Evolutionary conservation across 2,329 filamentous ascomycete genomes (phyloP), one percentile per base, ranked within the genome.

Genomic region (Capronia americana): DNA sequence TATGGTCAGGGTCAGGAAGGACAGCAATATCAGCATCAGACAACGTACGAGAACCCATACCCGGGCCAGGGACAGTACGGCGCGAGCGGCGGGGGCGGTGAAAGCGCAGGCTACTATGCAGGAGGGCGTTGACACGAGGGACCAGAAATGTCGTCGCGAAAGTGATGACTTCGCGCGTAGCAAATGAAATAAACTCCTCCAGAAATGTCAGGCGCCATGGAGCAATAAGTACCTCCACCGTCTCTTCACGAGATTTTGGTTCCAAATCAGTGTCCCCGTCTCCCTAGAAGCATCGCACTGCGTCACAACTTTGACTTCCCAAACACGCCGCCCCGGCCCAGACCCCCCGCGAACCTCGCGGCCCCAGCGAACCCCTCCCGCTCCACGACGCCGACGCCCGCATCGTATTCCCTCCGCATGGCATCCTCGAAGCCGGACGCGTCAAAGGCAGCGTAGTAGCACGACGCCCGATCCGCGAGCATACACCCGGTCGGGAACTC

Each of bases 401-500:
- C 72, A 4, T 80, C 77, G 71, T 80, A 85, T 69, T 86, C 85
- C 66, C 77, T 77, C 41, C 72, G 73, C 74, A 86, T 63, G 0
- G 84, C 85, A 71, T 87, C 83, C 51, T 83, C 77, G 12, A 87
- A 81, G 1, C 79, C 82, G 0, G 67, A 69, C 0, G 85, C 83
- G 8, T 81, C 73, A 65, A 83, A 87, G 0, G 79, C 79, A 17
- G 81, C 78, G 72, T 87, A 82, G 66, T 86, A 86, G 41, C 79
- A 80, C 10, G 77, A 82, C 3, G 70, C 72, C 2, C 84, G 77
- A 71, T 87, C 85, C 2, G 74, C 74, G 59, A 83, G 85, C 80
- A 87, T 81, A 70, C 84, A 85, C 4, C 73, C 71, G 69, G 86
- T 81, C 1, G 85, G 85, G 56, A 87, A 87, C 2, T 71, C 69